These are phyloP conservation scores for Suillus ampliporus DNA, from an alignment of 768 basidiomycete genomes.

Conservation along the genomic window DNA sequence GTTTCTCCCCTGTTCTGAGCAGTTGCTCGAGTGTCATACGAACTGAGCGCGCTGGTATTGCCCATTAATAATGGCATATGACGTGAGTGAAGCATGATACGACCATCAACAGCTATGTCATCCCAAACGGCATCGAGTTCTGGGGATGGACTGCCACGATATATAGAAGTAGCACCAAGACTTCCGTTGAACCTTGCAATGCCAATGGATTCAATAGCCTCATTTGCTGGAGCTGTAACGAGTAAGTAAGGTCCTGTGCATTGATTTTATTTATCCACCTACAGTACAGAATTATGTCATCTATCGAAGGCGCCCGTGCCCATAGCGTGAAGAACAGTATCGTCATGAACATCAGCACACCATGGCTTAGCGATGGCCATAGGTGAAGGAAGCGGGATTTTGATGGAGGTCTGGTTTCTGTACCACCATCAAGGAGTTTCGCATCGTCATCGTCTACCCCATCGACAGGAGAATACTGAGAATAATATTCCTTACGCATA, in stretches of 20 bases:
- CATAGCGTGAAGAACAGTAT: slow-evolving; percentile 16
- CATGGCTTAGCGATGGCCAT: slow-evolving; percentile 11
- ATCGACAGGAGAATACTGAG: neutral
- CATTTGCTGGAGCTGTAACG: slow-evolving; percentile 16
- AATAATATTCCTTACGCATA: neutral
- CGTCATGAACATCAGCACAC: neutral
- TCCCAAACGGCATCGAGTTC: slow-evolving; percentile 21
- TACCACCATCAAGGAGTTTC: neutral
- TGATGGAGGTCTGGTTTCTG: neutral
- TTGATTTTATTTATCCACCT: neutral
- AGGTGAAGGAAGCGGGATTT: neutral
- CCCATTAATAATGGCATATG: neutral
- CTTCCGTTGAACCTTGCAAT: slow-evolving; percentile 7
- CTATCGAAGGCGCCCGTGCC: neutral
- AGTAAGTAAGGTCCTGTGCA: neutral
- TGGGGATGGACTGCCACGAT: slow-evolving; percentile 10
- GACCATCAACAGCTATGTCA: slow-evolving; percentile 12
- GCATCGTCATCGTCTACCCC: neutral
- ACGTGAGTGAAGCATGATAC: neutral
- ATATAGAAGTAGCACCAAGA: slow-evolving; percentile 2
- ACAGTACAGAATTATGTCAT: neutral
- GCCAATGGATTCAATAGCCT: slow-evolving; percentile 17
- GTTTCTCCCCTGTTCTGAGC: slow-evolving; percentile 11
- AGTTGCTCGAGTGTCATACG: slow-evolving; percentile 12
- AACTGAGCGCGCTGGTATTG: slow-evolving; percentile 9